Evolutionary conservation across 2,329 filamentous ascomycete genomes (phyloP), one percentile per base, ranked within the genome.

Genomic region (Macrophomina phaseolina): DNA sequence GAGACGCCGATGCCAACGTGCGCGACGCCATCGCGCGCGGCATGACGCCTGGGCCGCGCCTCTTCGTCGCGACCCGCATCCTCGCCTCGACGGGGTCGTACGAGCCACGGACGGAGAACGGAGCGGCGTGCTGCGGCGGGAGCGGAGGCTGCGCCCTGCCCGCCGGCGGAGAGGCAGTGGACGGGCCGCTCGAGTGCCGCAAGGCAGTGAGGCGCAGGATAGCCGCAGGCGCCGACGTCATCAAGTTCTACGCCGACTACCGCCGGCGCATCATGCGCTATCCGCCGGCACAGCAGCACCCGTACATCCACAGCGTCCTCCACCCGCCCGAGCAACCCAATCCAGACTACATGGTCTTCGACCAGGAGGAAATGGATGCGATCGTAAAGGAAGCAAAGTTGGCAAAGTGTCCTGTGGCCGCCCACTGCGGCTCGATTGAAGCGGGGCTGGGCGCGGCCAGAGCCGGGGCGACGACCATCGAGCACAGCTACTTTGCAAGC

Each of bases 1-100:
- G 79, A 34, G 81, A 82, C 45, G 81, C 81, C 34, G 85, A 87
- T 72, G 80, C 81, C 46, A 81, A 81, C 64, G 73, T 87, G 3
- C 80, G 85, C 9, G 83, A 87, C 72, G 81, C 82, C 40, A 81
- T 87, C 70, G 85, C 85, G 68, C 82, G 85, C 6, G 85, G 84
- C 4, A 71, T 87, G 11, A 82, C 81, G 1, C 83, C 84, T 0
- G 86, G 86, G 0, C 85, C 86, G 0, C 81, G 86, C 2, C 78
- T 87, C 46, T 86, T 86, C 72, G 85, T 87, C 34, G 83, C 84
- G 3, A 86, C 84, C 0, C 80, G 84, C 65, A 80, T 80, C 23
- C 75, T 87, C 12, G 83, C 84, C 5, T 82, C 79, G 46, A 82
- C 79, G 9, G 81, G 83, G 8, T 81, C 83, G 0, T 87, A 85